A percentile compares a stretch with the other conserved stretches of the same genome.
These are phyloP conservation scores for Agrocybe pediades DNA, from an alignment of 768 basidiomycete genomes.

Conservation along the genomic window DNA sequence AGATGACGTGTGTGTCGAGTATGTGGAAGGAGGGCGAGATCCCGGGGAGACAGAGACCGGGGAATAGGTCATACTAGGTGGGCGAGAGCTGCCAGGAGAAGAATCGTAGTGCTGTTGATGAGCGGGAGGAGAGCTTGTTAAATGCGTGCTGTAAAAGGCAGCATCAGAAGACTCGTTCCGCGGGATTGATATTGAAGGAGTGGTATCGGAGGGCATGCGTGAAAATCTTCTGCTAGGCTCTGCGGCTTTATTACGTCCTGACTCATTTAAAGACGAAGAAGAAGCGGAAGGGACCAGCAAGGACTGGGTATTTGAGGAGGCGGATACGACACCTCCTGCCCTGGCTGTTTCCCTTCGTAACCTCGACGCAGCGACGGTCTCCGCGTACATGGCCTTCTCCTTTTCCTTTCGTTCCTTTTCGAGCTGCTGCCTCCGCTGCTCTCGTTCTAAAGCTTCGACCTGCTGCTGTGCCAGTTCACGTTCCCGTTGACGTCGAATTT, in stretches of 20 bases:
- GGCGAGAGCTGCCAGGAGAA: conserved; percentile 56
- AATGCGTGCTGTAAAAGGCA: conserved; percentile 28
- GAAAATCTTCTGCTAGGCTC: conserved; percentile 37
- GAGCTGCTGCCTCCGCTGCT: conserved; percentile 49
- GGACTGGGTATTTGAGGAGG: conserved; percentile 26
- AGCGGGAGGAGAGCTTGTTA: conserved; percentile 16
- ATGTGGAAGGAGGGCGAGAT: conserved; percentile 57
- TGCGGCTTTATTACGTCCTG: conserved; percentile 42
- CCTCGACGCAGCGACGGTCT: conserved; percentile 64
- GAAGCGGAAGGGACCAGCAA: conserved; percentile 34
- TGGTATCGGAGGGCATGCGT: conserved; percentile 36
- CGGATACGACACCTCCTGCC: conserved; percentile 40
- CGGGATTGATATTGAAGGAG: conserved; percentile 31
- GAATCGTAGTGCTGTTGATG: conserved; percentile 34
- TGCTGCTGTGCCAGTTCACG: conserved; percentile 43
- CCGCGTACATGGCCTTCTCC: conserved; percentile 52
- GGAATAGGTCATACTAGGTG: conserved; percentile 42
- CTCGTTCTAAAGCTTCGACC: conserved; percentile 48
- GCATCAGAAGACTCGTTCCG: conserved; percentile 51
- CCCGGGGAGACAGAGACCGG: conserved; percentile 36
- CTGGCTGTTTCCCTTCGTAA: conserved; percentile 59
- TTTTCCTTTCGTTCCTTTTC: conserved; percentile 57
- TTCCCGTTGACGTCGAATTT: conserved; percentile 45
- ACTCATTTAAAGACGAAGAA: conserved; percentile 38
- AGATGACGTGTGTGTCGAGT: conserved; percentile 55